phyloP scores from a whole-genome alignment of 176 grass and related monocot genomes.

The Cocos nucifera region DNA sequence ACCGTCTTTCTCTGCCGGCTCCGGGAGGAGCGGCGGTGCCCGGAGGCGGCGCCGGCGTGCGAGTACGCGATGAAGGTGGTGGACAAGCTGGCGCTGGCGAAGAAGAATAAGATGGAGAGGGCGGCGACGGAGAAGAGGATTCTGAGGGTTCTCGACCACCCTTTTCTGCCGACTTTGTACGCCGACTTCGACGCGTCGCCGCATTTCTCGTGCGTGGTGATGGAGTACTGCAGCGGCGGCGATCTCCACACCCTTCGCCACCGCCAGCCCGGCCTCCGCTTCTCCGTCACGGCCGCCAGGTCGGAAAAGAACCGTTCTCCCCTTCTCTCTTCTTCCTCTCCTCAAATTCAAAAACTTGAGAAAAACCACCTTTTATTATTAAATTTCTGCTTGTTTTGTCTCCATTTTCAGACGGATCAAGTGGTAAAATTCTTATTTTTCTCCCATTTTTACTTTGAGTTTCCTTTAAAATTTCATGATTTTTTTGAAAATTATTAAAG shows the following conservation, averaged over 20 bases:
- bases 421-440: no score
- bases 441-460: no score
- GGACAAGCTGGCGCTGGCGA: slow-evolving; percentile 55
- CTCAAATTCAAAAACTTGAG: no score
- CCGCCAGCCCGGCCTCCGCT: slow-evolving; percentile 56
- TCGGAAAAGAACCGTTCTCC: background rate
- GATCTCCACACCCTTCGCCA: slow-evolving; percentile 90
- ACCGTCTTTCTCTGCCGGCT: slow-evolving; percentile 86
- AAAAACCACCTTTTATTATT: no score
- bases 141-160: slow-evolving; percentile 74
- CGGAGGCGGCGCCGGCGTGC: slow-evolving; percentile 16
- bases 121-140: slow-evolving; percentile 84
- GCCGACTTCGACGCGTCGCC: slow-evolving; percentile 75
- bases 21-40: slow-evolving; percentile 14
- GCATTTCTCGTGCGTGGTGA: slow-evolving; percentile 82
- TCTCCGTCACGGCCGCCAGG: slow-evolving; percentile 60
- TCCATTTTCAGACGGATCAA: no score
- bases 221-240: slow-evolving; percentile 93
- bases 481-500: no score
- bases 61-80: slow-evolving; percentile 97
- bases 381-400: no score
- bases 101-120: slow-evolving; percentile 84
- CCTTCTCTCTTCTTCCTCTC: no score
- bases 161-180: slow-evolving; percentile 81
- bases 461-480: no score